Conservation (phyloP, 2,329 filamentous ascomycete species). For the Diplodia mutila region DNA sequence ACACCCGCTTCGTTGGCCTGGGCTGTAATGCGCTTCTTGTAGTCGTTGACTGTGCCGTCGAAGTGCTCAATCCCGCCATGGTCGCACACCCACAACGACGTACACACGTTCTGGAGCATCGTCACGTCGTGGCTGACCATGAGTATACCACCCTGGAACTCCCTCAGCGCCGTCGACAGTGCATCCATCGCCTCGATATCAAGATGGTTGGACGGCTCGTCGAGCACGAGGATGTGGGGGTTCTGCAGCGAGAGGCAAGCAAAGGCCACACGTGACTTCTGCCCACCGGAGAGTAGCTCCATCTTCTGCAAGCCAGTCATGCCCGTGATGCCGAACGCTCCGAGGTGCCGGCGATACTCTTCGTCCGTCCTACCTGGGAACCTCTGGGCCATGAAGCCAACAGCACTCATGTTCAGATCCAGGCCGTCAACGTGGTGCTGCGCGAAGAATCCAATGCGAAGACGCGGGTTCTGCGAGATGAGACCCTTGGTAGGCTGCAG, state of each 20-base stretch:
- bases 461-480: slow-evolving; percentile 84
- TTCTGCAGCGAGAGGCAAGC: slow-evolving; percentile 93
- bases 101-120: slow-evolving; percentile 96
- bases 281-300: slow-evolving; percentile 89
- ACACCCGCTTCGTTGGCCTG: slow-evolving; percentile 90
- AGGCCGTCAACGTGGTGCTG: slow-evolving; percentile 98
- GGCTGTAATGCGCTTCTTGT: slow-evolving; percentile 93
- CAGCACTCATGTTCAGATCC: slow-evolving; percentile 84
- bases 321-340: slow-evolving; percentile 83
- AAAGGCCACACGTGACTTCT: slow-evolving; percentile 97
- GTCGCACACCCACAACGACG: slow-evolving; percentile 94
- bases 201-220: slow-evolving; percentile 97
- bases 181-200: slow-evolving; percentile 99
- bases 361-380: slow-evolving; percentile 93
- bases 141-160: slow-evolving; percentile 91
- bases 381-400: slow-evolving; percentile 92
- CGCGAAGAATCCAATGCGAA: slow-evolving; percentile 94
- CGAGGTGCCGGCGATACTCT: slow-evolving; percentile 93
- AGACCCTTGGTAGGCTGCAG: slow-evolving; percentile 75
- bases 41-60: slow-evolving; percentile 89
- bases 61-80: slow-evolving; percentile 94
- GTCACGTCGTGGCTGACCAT: slow-evolving; percentile 99
- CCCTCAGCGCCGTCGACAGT: slow-evolving; percentile 76
- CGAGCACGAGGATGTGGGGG: slow-evolving; percentile 94
- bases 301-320: slow-evolving; percentile 98